Base-by-base conservation (phyloP, 805 yeast species). In the Ogataea kodamae region DNA sequence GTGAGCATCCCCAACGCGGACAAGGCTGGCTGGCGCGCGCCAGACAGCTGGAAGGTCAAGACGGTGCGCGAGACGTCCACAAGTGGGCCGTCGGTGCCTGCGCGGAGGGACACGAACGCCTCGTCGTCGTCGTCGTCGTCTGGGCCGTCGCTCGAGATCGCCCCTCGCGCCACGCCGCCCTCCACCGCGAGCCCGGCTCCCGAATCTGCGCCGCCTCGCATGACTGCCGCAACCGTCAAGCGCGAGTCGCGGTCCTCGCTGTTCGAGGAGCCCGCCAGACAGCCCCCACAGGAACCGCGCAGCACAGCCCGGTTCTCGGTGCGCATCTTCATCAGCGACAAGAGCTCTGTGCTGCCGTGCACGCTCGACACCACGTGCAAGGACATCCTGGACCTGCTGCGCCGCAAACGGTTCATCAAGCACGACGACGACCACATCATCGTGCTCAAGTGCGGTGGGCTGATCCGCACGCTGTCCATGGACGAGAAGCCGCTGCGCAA, bases 281-380 rank as follows among this genome's bases (percentile, higher is more conserved):
- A 33, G 22, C 48, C 39, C 22, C 28, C 40, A 4, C 54, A 46
- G 22, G 61, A 52, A 28, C 40, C 55, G 28, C 46, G 46, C 36
- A 61, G 62, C 15, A 47, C 62, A 3, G 49, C 61, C 3, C 44
- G 53, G 25, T 57, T 64, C 1, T 57, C 61, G 0, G 53, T 90
- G 14, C 76, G 95, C 40, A 79, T 90, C 2, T 88, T 83, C 62
- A 77, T 82, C 39, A 83, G 78, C 33, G 95, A 85, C 38, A 89
- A 87, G 45, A 82, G 92, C 10, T 68, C 79, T 0, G 85, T 96
- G 1, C 63, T 90, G 13, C 76, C 88, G 10, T 81, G 95, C 52
- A 76, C 90, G 0, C 68, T 83, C 20, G 84, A 81, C 38, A 82
- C 88, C 2, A 76, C 90, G 0, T 84, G 87, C 0, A 70, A 76